phyloP scores from a whole-genome alignment of 2,329 filamentous ascomycete species.

The Reticulascus tulasneorum region DNA sequence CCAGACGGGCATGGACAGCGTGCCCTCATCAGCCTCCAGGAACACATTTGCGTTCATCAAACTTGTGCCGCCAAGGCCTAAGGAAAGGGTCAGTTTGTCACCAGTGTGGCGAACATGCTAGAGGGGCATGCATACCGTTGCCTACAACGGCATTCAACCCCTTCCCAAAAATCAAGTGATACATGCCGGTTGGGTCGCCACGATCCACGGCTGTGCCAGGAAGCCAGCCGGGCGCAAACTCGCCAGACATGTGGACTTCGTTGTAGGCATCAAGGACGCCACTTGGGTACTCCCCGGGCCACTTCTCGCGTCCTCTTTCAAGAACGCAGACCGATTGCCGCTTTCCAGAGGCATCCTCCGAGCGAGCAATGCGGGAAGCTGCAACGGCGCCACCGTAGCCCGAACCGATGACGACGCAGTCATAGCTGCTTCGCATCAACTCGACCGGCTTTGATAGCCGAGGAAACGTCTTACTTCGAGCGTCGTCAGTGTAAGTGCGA shows the following conservation, averaged over 20 bases:
- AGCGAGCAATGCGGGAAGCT: slow-evolving; percentile 60
- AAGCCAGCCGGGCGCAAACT: slow-evolving; percentile 39
- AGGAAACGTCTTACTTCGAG: slow-evolving; percentile 33
- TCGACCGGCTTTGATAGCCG: slow-evolving; percentile 55
- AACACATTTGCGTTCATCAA: slow-evolving; percentile 67
- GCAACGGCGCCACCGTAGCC: slow-evolving; percentile 67
- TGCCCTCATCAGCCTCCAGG: slow-evolving; percentile 52
- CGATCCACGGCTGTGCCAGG: slow-evolving; percentile 38
- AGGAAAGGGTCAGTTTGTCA: neutral
- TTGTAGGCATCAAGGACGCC: slow-evolving; percentile 39
- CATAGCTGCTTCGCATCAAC: slow-evolving; percentile 54
- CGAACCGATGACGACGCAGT: slow-evolving; percentile 64
- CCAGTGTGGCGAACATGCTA: neutral
- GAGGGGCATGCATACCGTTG: slow-evolving; percentile 39
- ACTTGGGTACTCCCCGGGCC: slow-evolving; percentile 62
- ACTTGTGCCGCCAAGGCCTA: slow-evolving; percentile 61
- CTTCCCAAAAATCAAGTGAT: slow-evolving; percentile 58
- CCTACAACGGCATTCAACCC: slow-evolving; percentile 60
- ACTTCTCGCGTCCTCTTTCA: slow-evolving; percentile 60
- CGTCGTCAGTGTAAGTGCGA: slow-evolving; percentile 21
- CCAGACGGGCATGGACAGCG: slow-evolving; percentile 53
- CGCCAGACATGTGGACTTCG: slow-evolving; percentile 55
- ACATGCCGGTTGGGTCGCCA: slow-evolving; percentile 58
- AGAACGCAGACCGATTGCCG: slow-evolving; percentile 58
- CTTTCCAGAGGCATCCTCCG: slow-evolving; percentile 27